phyloP scores from a whole-genome alignment of 2,329 filamentous ascomycete species.

The Pseudogymnoascus verrucosus region DNA sequence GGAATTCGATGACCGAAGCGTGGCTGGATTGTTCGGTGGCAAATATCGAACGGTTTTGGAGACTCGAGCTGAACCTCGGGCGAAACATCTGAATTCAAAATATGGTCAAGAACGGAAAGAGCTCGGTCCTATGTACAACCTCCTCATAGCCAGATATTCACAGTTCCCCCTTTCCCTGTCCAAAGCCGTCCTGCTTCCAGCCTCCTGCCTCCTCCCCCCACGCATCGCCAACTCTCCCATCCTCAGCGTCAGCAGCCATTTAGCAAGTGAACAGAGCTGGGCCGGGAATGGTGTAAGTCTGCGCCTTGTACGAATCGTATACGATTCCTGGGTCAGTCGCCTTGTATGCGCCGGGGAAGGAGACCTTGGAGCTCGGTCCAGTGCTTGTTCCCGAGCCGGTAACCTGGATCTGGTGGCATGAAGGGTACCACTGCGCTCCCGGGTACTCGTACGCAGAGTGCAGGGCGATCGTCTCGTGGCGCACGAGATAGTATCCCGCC shows the following conservation, averaged over 20 bases:
- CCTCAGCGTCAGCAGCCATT: conserved; percentile 12
- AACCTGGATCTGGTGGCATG: conserved; percentile 36
- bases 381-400: conserved; percentile 33
- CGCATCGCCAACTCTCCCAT: background rate
- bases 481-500: conserved; percentile 44
- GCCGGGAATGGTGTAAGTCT: conserved; percentile 39
- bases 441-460: conserved; percentile 37
- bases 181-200: background rate
- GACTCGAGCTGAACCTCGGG: background rate
- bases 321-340: conserved; percentile 37
- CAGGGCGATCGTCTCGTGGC: conserved; percentile 42
- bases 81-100: background rate
- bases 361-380: conserved; percentile 24
- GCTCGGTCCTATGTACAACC: background rate
- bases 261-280: conserved; percentile 42
- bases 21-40: background rate
- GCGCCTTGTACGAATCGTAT: conserved; percentile 33
- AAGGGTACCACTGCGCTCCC: conserved; percentile 27
- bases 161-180: background rate
- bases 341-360: conserved; percentile 39
- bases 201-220: background rate
- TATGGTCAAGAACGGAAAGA: background rate
- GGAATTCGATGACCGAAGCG: background rate
- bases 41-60: background rate
- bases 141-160: background rate